A percentile compares a stretch with the other conserved stretches of the same genome.
These are phyloP conservation scores for Parietichytrium sp. DNA, from an alignment of 108 stramenopile species.

Conservation along the genomic window DNA sequence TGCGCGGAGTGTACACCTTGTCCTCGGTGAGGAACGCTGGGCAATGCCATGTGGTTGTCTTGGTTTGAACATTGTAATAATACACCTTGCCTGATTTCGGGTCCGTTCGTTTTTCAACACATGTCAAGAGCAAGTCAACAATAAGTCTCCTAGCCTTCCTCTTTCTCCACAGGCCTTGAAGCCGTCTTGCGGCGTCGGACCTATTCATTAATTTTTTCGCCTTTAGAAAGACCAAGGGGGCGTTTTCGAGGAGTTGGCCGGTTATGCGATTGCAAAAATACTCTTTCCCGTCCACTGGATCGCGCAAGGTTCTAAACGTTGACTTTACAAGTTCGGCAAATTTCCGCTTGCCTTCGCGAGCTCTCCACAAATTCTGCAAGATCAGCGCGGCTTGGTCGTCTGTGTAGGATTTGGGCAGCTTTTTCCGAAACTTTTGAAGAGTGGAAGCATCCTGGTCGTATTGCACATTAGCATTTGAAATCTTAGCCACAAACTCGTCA, in stretches of 20 bases:
- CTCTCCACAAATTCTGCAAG: background rate
- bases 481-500: no score
- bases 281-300: background rate
- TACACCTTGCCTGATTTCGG: background rate
- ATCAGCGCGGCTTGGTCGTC: background rate
- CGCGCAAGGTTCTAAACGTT: background rate
- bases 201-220: background rate
- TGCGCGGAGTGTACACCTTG: background rate
- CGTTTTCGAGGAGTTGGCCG: no score
- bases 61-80: background rate
- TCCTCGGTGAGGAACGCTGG: background rate
- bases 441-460: background rate
- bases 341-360: background rate
- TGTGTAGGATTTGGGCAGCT: background rate
- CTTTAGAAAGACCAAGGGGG: no score
- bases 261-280: background rate
- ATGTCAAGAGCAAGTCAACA: background rate
- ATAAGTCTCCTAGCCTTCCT: background rate
- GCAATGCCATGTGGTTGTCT: background rate
- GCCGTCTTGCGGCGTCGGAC: background rate
- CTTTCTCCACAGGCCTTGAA: slow-evolving; percentile 6
- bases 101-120: background rate
- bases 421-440: background rate
- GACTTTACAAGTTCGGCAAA: background rate
- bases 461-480: background rate